phyloP scores from a whole-genome alignment of 805 yeast species.

The Hanseniaspora lachancei region DNA sequence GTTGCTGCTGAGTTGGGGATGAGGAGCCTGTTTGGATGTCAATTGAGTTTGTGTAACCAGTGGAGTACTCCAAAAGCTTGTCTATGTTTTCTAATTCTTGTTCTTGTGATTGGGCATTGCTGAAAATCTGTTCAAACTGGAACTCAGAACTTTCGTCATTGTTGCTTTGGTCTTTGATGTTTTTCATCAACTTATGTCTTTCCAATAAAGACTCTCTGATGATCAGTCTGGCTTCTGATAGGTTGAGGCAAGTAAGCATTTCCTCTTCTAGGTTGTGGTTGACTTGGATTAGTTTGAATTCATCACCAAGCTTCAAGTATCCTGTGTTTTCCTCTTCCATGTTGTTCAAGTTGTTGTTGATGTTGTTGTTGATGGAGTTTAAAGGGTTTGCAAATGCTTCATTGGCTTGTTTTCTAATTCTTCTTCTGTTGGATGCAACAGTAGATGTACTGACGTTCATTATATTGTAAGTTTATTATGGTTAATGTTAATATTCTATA shows the following conservation, averaged over 20 bases:
- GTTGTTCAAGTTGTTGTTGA: slow-evolving; percentile 28
- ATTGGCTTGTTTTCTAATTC: slow-evolving; percentile 27
- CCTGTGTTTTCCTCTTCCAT: slow-evolving; percentile 92
- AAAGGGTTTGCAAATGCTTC: background rate
- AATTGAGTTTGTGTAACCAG: slow-evolving; percentile 14
- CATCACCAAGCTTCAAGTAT: slow-evolving; percentile 76
- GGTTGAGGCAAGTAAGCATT: slow-evolving; percentile 69
- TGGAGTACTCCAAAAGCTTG: slow-evolving; percentile 25
- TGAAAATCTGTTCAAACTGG: slow-evolving; percentile 21
- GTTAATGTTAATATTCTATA: background rate
- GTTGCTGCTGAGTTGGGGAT: slow-evolving; percentile 10
- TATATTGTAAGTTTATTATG: slow-evolving; percentile 1
- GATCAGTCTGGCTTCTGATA: slow-evolving; percentile 79
- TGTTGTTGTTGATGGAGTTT: slow-evolving; percentile 29
- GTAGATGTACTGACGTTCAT: slow-evolving; percentile 90
- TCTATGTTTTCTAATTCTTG: slow-evolving; percentile 28
- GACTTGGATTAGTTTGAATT: slow-evolving; percentile 68
- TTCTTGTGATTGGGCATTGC: slow-evolving; percentile 38
- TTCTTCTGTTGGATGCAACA: slow-evolving; percentile 69
- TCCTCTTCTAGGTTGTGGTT: slow-evolving; percentile 69
- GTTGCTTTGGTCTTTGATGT: slow-evolving; percentile 31
- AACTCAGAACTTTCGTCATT: slow-evolving; percentile 19
- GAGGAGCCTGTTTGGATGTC: slow-evolving; percentile 7
- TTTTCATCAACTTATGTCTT: slow-evolving; percentile 37
- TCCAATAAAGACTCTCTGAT: slow-evolving; percentile 82